A percentile compares a stretch with the other conserved stretches of the same genome.
phyloP scores from a whole-genome alignment of 148 eudicot genomes.

The Camellia japonica region DNA sequence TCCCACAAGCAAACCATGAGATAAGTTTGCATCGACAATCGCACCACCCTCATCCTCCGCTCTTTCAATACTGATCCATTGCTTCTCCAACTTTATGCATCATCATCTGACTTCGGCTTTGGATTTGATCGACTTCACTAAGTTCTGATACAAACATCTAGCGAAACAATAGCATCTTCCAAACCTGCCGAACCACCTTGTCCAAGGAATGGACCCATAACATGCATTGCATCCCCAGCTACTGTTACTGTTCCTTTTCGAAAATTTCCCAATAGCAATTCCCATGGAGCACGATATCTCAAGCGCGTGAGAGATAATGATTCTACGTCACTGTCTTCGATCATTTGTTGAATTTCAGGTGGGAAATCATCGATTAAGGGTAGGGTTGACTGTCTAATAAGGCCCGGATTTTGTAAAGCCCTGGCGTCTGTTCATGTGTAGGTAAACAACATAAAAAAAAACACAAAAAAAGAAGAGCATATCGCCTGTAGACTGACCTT shows the following conservation, averaged over 20 bases:
- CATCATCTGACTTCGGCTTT: neutral
- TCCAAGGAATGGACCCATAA: constrained; percentile 60
- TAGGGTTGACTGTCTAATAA: constrained; percentile 30
- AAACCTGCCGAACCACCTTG: constrained; percentile 63
- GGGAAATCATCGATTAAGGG: constrained; percentile 27
- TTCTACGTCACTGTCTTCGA: constrained; percentile 27
- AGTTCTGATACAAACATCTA: constrained; percentile 33
- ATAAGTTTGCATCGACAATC: constrained; percentile 29
- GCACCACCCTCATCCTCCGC: constrained; percentile 35
- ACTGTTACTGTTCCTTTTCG: constrained; percentile 21
- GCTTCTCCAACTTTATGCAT: constrained; percentile 26
- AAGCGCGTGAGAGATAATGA: constrained; percentile 36
- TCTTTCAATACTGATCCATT: constrained; percentile 44
- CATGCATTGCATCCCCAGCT: constrained; percentile 50
- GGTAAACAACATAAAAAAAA: too few species aligned
- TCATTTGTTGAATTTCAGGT: constrained; percentile 27
- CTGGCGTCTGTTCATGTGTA: constrained; percentile 23
- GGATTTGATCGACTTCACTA: neutral
- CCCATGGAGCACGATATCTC: too few species aligned
- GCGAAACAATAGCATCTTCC: constrained; percentile 65
- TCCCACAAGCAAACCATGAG: constrained; percentile 25
- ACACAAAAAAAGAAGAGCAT: too few species aligned
- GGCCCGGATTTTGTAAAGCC: constrained; percentile 26
- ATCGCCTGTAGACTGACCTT: too few species aligned
- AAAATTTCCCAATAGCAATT: constrained; percentile 11